Conservation (phyloP, 129 eudicot genomes). For the Glebionis coronaria region DNA sequence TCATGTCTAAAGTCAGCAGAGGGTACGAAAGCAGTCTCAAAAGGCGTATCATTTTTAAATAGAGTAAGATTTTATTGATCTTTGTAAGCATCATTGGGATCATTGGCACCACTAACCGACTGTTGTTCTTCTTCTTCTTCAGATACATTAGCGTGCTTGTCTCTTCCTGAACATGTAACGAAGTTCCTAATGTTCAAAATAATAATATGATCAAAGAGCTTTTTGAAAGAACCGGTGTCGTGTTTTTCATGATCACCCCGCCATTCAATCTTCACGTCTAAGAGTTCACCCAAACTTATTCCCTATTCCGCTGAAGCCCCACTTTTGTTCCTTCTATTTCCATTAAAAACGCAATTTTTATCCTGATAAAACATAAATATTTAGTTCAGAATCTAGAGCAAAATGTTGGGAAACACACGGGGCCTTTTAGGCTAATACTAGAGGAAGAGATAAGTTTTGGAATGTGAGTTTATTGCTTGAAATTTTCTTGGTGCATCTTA, state of each 20-base stretch:
- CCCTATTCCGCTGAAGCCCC: slow-evolving; percentile 39
- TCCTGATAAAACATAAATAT: slow-evolving; percentile 50
- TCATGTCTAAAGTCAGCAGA: slow-evolving; percentile 36
- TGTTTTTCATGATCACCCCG: slow-evolving; percentile 44
- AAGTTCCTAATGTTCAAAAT: slow-evolving; percentile 33
- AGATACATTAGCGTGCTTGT: slow-evolving; percentile 21
- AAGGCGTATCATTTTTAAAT: slow-evolving; percentile 35
- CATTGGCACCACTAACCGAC: slow-evolving; percentile 26
- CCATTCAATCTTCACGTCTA: slow-evolving; percentile 60
- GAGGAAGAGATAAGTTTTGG: too few species aligned
- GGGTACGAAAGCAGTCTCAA: slow-evolving; percentile 27
- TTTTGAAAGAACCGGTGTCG: slow-evolving; percentile 27
- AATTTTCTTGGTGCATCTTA: too few species aligned
- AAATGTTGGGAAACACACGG: too few species aligned
- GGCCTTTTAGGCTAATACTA: too few species aligned
- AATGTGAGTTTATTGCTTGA: too few species aligned
- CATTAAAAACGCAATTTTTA: slow-evolving; percentile 38
- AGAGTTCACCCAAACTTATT: slow-evolving; percentile 47
- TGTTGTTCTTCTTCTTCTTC: slow-evolving; percentile 27
- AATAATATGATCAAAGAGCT: slow-evolving; percentile 27
- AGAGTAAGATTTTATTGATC: too few species aligned
- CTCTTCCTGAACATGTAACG: slow-evolving; percentile 29
- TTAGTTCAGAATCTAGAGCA: slow-evolving; percentile 12
- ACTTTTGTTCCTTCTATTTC: slow-evolving; percentile 36
- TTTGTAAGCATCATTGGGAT: slow-evolving; percentile 24